Percentiles rank a stretch among this genome's conserved stretches.
These are phyloP conservation scores for Mortierella sp. DNA, from an alignment of 371 early-diverging fungal genomes.

Conservation along the genomic window DNA sequence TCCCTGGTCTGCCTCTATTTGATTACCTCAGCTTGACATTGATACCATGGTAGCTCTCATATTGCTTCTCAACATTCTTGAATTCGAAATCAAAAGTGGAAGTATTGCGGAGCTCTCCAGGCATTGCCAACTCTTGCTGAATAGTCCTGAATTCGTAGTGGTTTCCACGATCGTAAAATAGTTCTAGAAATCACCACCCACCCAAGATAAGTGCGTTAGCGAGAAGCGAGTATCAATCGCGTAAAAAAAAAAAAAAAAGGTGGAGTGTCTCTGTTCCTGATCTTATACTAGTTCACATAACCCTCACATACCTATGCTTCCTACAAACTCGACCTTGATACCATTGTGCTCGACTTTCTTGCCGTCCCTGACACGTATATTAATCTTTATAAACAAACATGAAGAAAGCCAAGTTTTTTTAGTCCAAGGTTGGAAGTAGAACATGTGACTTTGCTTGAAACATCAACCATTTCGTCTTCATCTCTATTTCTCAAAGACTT, in stretches of 20 bases:
- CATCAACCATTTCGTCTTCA: too few species aligned
- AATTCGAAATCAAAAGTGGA: constrained; percentile 87
- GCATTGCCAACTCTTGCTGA: constrained; percentile 85
- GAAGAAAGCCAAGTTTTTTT: not conserved
- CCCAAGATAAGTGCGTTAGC: not conserved
- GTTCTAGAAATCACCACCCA: constrained; percentile 65
- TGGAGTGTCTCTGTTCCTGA: not conserved
- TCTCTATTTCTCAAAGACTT: not conserved
- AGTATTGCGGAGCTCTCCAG: constrained; percentile 81
- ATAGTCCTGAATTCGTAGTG: constrained; percentile 94
- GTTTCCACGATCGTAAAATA: constrained; percentile 95
- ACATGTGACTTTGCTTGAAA: too few species aligned
- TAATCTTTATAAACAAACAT: constrained; percentile 71
- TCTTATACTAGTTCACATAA: not conserved
- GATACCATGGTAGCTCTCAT: constrained; percentile 91
- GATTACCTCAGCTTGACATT: constrained; percentile 87
- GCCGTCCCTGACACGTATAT: constrained; percentile 89
- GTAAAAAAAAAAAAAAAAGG: not conserved
- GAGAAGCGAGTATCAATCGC: not conserved
- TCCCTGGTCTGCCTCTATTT: not conserved
- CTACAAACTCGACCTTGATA: constrained; percentile 97
- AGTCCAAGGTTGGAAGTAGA: too few species aligned
- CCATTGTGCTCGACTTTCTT: constrained; percentile 96
- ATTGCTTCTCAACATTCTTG: constrained; percentile 93
- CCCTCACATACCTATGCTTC: constrained; percentile 82